Base-by-base conservation (phyloP, 176 grass and related monocot genomes). In the Tuctoria greenei region DNA sequence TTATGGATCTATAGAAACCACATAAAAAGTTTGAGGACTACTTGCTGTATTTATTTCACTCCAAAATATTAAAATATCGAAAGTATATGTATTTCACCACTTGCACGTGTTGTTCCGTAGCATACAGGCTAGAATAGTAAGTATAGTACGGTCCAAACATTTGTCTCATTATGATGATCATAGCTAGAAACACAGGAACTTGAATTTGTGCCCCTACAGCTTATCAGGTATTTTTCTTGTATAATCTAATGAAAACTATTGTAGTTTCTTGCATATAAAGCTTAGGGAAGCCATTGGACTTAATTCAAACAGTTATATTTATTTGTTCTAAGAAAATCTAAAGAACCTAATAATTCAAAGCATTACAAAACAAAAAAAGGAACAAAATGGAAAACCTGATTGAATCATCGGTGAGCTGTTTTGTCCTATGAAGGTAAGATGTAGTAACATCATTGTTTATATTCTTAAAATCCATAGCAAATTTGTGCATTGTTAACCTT, bases 401-500 rank as follows among this genome's bases (percentile, higher is more conserved):
- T 62, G 95, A 86, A 72, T 74, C 84, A 83, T 86, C 78, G 51
- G 85, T 69, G 80, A 88, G 79, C 49, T 83, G 60, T 59, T 91
- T 79, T 73, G 88, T 86, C 35, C 60, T 93, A 26, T 73, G 41
- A 71, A 97, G 71, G 76, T 87, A 51, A 71, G 66, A 46, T 67
- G 15, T 56, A 44, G 81, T 69, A 8, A 82, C 27, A 62, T 90
- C 90, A 37, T 17, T 50, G 75, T 89, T 83, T 61, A 50, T 57
- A 43, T 86, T 76, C 68, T 76, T 73, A 12, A 81, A 28, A 66
- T 90, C 78, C 27, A 68, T 79, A 57, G 31, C 64, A 71, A 83
- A 71, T 36, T 87, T 87, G 12, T 87, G 78, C 61, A 93, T 62
- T 58, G 63, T 49, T 87, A 93, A 61, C 84, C 91, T 93, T 77